Evolutionary conservation across 2,329 filamentous ascomycete genomes (phyloP), one percentile per base, ranked within the genome.

Genomic region (Colletotrichum sublineola): DNA sequence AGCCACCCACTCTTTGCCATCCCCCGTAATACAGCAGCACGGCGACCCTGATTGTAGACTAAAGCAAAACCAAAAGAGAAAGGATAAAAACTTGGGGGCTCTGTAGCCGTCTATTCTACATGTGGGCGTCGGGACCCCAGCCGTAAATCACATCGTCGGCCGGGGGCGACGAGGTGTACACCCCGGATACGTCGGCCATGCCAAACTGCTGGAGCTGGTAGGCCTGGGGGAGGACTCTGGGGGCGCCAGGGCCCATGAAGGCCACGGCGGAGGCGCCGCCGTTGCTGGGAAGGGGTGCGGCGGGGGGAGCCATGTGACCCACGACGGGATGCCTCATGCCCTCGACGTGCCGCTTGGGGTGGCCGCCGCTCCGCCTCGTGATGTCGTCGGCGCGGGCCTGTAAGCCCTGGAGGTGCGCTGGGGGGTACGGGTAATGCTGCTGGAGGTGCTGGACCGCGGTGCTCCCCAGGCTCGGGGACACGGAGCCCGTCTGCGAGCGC

Each of bases 131-230:
- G 38, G 60, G 48, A 1, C 65, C 60, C 69, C 69, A 72, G 14
- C 69, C 60, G 53, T 72, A 72, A 31, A 72, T 60, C 29, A 60
- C 65, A 8, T 48, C 55, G 31, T 64, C 68, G 15, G 31, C 40
- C 44, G 62, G 18, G 38, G 65, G 53, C 44, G 56, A 18, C 36
- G 66, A 20, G 38, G 50, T 55, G 52, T 74, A 74, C 33, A 73
- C 65, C 3, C 70, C 70, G 20, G 57, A 63, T 1, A 74, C 71
- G 44, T 74, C 70, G 31, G 42, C 40, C 56, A 74, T 58, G 70
- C 36, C 56, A 53, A 70, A 74, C 14, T 52, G 31, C 8, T 67
- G n/a, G 0, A 74, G 42, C 14, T 70, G 52, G 33, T 70, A 74
- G 20, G 52, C 36, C 58, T 56, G 63, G 38, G 38, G 61, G 36